Evolutionary conservation across 257 asterid genomes (phyloP), one percentile per base, ranked within the genome.

Genomic region (Nicotiana obtusifolia): DNA sequence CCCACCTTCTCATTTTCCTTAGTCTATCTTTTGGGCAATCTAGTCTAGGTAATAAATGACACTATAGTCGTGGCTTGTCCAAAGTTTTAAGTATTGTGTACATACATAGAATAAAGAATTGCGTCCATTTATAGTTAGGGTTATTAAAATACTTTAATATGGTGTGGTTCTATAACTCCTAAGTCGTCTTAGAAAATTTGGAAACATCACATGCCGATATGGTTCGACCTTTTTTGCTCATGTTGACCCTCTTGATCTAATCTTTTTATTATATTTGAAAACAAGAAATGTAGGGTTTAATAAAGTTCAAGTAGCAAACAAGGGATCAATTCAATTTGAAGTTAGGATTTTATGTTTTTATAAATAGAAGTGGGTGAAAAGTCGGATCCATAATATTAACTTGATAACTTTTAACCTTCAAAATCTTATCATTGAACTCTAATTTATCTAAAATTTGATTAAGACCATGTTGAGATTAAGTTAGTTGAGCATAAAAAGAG

Each of bases 21-120:
- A n/a, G 77, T 69, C 77, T 69, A 69, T 37, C 56, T n/a, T 67
- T 68, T 68, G 10, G 35, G 41, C 77, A 69, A 69, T 41, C 59
- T 69, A 20, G 56, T 41, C 13, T 41, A 41, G 77, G 78, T 44
- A 71, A 44, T 71, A 44, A 71, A 71, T 71, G 78, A 26, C 22
- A 71, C 37, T 3, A 68, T 44, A 41, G 78, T 41, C 57, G 1
- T 44, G 49, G 60, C n/a, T 44, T 71, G 60, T 44, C 60, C 60
- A 22, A 44, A 44, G 13, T 13, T 41, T 1, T 71, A 69, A 20
- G 59, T 44, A 71, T 22, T 44, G 22, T 71, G 60, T 71, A 71
- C 60, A 22, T 69, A 69, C 37, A 14, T 44, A 20, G 20, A 44
- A 14, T 44, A 44, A 20, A n/a, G 11, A 68, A 37, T 44, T 44